Base-by-base conservation (phyloP, 2,329 filamentous ascomycete genomes). In the Colletotrichum sublineola region DNA sequence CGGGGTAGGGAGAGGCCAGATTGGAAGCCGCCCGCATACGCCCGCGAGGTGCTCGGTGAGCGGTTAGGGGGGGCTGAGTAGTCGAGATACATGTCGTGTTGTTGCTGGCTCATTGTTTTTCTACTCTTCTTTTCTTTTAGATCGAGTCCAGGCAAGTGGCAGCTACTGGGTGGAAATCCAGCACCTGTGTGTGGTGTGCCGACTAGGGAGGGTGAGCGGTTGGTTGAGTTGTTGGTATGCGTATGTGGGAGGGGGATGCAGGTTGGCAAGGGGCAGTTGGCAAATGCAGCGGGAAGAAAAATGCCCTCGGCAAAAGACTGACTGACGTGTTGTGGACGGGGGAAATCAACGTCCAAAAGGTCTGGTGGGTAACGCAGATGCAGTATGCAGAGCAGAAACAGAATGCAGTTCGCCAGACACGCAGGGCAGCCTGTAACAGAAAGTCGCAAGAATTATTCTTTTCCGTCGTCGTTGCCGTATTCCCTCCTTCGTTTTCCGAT, bases 51-150 rank as follows among this genome's bases (percentile, higher is more conserved):
- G 80, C 42, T 80, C 84, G 71, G 87, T 86, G 86, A 92, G 85
- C 88, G 77, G 89, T 89, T 67, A 81, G 88, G 78, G 44, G 84
- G 79, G 52, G 82, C 82, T 71, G 88, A 82, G 77, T 93, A 93
- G 76, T 94, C 92, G 84, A 93, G 90, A 85, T 94, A 95, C 87
- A 92, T 90, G 73, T 93, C 91, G 81, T 87, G 82, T 79, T 87
- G 87, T 79, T 89, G 87, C 76, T 85, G 82, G 77, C 84, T 85
- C 85, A 86, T 87, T 68, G 74, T 82, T 74, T 24, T 24, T 24
- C 24, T 24, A 24, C 24, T 24, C 1, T 24, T 24, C 24, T 24
- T 24, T 74, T 71, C 66, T 67, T 72, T 20, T 38, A 63, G 60
- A 56, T 60, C 18, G 42, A 31, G 53, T 60, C 53, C 40, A 52